phyloP scores from a whole-genome alignment of 345 rosid species.

The Melaleuca quinquenervia region DNA sequence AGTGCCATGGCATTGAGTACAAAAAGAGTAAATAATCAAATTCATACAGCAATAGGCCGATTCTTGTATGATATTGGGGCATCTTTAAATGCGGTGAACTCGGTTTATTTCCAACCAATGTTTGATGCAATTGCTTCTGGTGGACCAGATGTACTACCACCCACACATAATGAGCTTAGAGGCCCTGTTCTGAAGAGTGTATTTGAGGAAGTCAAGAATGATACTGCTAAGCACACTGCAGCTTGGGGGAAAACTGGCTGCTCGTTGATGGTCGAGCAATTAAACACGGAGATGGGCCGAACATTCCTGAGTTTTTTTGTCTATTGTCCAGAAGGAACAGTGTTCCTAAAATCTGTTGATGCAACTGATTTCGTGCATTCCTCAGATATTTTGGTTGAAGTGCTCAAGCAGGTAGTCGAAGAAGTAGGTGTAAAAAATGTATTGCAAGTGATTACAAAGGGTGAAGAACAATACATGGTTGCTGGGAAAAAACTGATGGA shows the following conservation, averaged over 20 bases:
- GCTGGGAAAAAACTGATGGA: slow-evolving; percentile 61
- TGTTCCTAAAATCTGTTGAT: slow-evolving; percentile 59
- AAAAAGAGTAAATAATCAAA: slow-evolving; percentile 21
- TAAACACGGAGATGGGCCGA: slow-evolving; percentile 32
- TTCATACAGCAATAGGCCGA: slow-evolving; percentile 41
- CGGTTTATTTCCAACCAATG: slow-evolving; percentile 60
- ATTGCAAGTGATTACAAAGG: slow-evolving; percentile 76
- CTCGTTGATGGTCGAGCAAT: slow-evolving; percentile 65
- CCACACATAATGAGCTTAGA: slow-evolving; percentile 50
- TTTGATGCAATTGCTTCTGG: slow-evolving; percentile 54
- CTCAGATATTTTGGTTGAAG: slow-evolving; percentile 39
- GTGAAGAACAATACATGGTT: slow-evolving; percentile 38
- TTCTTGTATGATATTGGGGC: slow-evolving; percentile 76
- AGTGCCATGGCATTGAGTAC: slow-evolving; percentile 9
- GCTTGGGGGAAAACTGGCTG: slow-evolving; percentile 71
- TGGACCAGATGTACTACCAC: slow-evolving; percentile 31
- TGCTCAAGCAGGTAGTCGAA: slow-evolving; percentile 62
- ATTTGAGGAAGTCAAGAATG: slow-evolving; percentile 62
- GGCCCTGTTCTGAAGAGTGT: slow-evolving; percentile 65
- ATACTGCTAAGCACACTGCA: slow-evolving; percentile 17
- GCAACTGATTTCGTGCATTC: slow-evolving; percentile 40
- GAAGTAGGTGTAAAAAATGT: slow-evolving; percentile 66
- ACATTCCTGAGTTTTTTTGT: slow-evolving; percentile 45
- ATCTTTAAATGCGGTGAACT: slow-evolving; percentile 51
- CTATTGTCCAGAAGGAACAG: slow-evolving; percentile 55